phyloP scores from a whole-genome alignment of 2,329 filamentous ascomycete species.

The Diaporthe citrichinensis region DNA sequence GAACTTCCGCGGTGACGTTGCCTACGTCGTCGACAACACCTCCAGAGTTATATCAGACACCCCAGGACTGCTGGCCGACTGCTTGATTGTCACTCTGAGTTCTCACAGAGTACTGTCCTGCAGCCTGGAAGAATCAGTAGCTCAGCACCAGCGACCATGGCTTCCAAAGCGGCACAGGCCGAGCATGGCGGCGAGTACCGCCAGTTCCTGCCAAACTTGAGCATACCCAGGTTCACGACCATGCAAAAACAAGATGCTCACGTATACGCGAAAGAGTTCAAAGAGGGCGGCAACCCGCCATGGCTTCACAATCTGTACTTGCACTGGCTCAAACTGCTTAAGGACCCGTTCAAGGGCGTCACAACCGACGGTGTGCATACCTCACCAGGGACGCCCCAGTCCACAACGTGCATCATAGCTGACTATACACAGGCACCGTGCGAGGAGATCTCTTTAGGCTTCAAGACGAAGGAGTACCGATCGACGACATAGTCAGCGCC shows the following conservation, averaged over 20 bases:
- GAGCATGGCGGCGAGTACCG: conserved; percentile 60
- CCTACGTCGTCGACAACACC: background rate
- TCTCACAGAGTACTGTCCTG: background rate
- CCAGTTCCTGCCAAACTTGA: conserved; percentile 74
- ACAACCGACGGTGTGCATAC: conserved; percentile 72
- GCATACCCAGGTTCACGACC: conserved; percentile 71
- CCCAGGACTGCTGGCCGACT: no score
- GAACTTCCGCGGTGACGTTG: conserved; percentile 15
- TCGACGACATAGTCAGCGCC: conserved; percentile 67
- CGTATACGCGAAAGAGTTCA: conserved; percentile 73
- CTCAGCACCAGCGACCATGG: conserved; percentile 16
- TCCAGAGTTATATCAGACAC: background rate
- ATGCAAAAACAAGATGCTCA: conserved; percentile 75
- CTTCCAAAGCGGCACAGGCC: conserved; percentile 23
- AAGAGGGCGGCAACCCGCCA: conserved; percentile 70
- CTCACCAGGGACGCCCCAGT: conserved; percentile 12
- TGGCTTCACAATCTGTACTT: conserved; percentile 75
- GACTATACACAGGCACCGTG: conserved; percentile 59
- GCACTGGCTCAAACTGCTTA: conserved; percentile 70
- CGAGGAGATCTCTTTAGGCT: conserved; percentile 68
- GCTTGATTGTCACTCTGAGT: background rate
- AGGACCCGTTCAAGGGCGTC: conserved; percentile 79
- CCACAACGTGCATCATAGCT: conserved; percentile 22
- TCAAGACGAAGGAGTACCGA: conserved; percentile 75
- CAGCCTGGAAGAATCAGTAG: no score